A percentile compares a stretch with the other conserved stretches of the same genome.
Evolutionary conservation across 768 basidiomycete genomes (phyloP).

Genomic region (Imleria badia): DNA sequence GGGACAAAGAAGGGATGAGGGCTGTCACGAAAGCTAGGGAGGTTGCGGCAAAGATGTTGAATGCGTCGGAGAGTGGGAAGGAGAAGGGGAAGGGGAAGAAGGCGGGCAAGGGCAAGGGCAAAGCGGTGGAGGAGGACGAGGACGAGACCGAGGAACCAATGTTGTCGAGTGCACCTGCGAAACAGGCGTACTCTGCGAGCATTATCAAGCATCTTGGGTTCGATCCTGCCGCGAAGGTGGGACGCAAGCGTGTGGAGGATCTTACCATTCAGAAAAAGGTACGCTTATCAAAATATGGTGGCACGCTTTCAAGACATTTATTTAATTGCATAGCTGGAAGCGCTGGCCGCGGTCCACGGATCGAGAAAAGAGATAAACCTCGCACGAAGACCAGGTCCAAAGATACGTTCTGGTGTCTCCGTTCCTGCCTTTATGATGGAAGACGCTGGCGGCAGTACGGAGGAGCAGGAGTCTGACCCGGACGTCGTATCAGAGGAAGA

Average conservation of each 20-base stretch:
- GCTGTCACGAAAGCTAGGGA: slow-evolving; percentile 62
- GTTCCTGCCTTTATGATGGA: slow-evolving; percentile 34
- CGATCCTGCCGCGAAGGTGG: slow-evolving; percentile 65
- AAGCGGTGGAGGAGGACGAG: slow-evolving; percentile 2
- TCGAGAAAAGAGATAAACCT: slow-evolving; percentile 55
- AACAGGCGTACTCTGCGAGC: slow-evolving; percentile 60
- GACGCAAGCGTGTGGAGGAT: slow-evolving; percentile 42
- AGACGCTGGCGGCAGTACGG: not conserved
- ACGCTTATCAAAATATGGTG: not conserved
- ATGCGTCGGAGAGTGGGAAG: slow-evolving; percentile 17
- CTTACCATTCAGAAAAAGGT: slow-evolving; percentile 60
- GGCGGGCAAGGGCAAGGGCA: slow-evolving; percentile 17
- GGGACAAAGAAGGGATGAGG: slow-evolving; percentile 68
- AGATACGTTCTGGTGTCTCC: slow-evolving; percentile 60
- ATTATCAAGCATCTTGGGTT: slow-evolving; percentile 76
- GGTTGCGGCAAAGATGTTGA: slow-evolving; percentile 34
- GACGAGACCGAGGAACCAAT: slow-evolving; percentile 16
- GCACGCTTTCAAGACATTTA: not conserved
- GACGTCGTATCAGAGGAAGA: slow-evolving; percentile 8
- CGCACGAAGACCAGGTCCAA: slow-evolving; percentile 62
- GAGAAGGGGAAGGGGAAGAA: slow-evolving; percentile 15
- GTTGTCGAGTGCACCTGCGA: slow-evolving; percentile 25
- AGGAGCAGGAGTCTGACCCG: slow-evolving; percentile 15
- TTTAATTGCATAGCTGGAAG: slow-evolving; percentile 45
- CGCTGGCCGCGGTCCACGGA: slow-evolving; percentile 50